Evolutionary conservation across 2,329 filamentous ascomycete species (phyloP), one percentile per base, ranked within the genome.

Genomic region (Botryotinia convoluta): DNA sequence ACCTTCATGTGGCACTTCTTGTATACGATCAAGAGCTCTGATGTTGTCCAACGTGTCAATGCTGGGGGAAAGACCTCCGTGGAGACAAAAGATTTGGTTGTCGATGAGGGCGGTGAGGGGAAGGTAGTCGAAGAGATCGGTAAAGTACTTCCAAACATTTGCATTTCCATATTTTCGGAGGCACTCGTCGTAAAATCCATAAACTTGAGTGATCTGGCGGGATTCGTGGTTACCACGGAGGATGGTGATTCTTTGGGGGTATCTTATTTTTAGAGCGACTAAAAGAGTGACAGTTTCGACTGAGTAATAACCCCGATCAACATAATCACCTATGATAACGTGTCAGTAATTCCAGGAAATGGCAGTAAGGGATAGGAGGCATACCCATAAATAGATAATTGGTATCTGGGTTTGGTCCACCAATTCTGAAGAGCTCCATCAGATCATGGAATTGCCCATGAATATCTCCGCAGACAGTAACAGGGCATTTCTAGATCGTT

Each of bases 381-480:
- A 81, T 85, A 96, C 94, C 95, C 94, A 99, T 98, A 86, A 98
- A 98, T 78, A 98, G 91, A 85, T 98, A 98, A 87, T 98, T 98
- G 82, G 96, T 98, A 84, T 99, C 96, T 78, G 96, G 96, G 82
- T 97, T 98, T 75, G 95, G 94, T 72, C 96, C 96, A 79, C 96
- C 96, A 83, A 99, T 98, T 86, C 97, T 97, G 89, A 99, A 99
- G 71, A 99, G 90, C 86, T 99, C 96, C 94, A 99, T 98, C 83
- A 99, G 85, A 82, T 99, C 96, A 84, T 98, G 95, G 83, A 98
- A 98, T 85, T 99, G 96, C 78, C 96, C 96, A 84, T 99, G 96
- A 82, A 99, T 99, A 85, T 99, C 96, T 83, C 96, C 96, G 84
- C 96, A 98, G 76, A 99, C 96, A 73, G 96, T 99, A 78, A 98